Conservation (phyloP, 2,329 filamentous ascomycete genomes). For the Trichophyton equinum region DNA sequence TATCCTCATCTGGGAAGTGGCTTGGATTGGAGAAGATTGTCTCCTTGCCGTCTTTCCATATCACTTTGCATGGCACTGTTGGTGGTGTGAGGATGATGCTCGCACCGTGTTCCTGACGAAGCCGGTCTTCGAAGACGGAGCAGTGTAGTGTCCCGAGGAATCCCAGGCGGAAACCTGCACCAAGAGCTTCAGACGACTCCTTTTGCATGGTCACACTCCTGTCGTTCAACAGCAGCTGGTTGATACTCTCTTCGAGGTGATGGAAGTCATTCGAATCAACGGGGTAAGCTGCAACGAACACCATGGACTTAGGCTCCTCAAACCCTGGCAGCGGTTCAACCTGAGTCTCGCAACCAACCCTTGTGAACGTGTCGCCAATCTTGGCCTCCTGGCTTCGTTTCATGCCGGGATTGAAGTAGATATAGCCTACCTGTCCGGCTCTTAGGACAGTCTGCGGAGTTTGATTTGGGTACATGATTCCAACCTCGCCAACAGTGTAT, state of each 20-base stretch:
- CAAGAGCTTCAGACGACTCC: conserved; percentile 84
- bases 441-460: conserved; percentile 68
- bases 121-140: conserved; percentile 94
- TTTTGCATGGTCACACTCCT: conserved; percentile 88
- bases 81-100: conserved; percentile 96
- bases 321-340: conserved; percentile 83
- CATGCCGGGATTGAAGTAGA: conserved; percentile 98
- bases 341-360: conserved; percentile 57
- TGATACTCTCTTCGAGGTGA: conserved; percentile 84
- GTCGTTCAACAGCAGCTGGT: conserved; percentile 86
- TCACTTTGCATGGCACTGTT: conserved; percentile 79
- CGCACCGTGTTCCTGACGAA: conserved; percentile 86
- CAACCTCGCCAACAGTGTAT: conserved; percentile 91
- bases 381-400: conserved; percentile 92
- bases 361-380: conserved; percentile 89
- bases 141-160: conserved; percentile 96
- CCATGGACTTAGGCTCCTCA: conserved; percentile 96
- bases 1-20: conserved; percentile 67
- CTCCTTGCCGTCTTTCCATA: conserved; percentile 66
- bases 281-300: conserved; percentile 93
- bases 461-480: conserved; percentile 86
- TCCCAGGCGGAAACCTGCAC: conserved; percentile 84
- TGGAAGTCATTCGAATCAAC: conserved; percentile 80
- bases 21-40: conserved; percentile 73
- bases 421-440: conserved; percentile 89